A percentile compares a stretch with the other conserved stretches of the same genome.
These are phyloP conservation scores for Coccinonectria pachysandricola DNA, from an alignment of 2,329 filamentous ascomycete genomes.

Conservation along the genomic window DNA sequence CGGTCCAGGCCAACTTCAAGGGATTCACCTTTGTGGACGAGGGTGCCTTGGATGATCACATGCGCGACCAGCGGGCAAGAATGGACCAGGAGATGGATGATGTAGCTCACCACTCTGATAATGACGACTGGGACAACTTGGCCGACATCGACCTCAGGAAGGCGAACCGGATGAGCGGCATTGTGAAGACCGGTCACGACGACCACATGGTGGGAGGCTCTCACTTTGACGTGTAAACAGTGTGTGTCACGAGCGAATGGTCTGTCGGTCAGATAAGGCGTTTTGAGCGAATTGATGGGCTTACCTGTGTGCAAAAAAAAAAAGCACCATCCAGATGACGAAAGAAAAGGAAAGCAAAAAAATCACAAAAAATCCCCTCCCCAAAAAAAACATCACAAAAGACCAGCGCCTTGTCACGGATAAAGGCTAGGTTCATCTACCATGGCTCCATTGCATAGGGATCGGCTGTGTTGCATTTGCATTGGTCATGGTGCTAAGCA, in stretches of 20 bases:
- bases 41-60: conserved; percentile 83
- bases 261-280: conserved; percentile 15
- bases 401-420: conserved; percentile 5
- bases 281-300: conserved; percentile 16
- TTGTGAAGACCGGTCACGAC: conserved; percentile 48
- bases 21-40: conserved; percentile 99
- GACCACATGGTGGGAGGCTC: conserved; percentile 53
- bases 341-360: conserved; percentile 16
- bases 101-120: conserved; percentile 31
- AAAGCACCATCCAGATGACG: no score
- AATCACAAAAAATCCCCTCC: conserved; percentile 7
- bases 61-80: conserved; percentile 40
- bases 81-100: conserved; percentile 54
- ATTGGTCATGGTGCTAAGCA: conserved; percentile 18
- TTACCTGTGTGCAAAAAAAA: conserved; percentile 16
- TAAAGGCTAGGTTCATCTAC: conserved; percentile 20
- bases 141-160: conserved; percentile 42
- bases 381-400: conserved; percentile 1
- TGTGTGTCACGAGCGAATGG: conserved; percentile 7
- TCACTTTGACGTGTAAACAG: conserved; percentile 51
- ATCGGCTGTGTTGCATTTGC: conserved; percentile 20
- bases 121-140: conserved; percentile 48
- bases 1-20: conserved; percentile 95
- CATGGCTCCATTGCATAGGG: conserved; percentile 26
- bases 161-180: conserved; percentile 53